Base-by-base conservation (phyloP, 331 rosid genomes). In the Ulmus americana region DNA sequence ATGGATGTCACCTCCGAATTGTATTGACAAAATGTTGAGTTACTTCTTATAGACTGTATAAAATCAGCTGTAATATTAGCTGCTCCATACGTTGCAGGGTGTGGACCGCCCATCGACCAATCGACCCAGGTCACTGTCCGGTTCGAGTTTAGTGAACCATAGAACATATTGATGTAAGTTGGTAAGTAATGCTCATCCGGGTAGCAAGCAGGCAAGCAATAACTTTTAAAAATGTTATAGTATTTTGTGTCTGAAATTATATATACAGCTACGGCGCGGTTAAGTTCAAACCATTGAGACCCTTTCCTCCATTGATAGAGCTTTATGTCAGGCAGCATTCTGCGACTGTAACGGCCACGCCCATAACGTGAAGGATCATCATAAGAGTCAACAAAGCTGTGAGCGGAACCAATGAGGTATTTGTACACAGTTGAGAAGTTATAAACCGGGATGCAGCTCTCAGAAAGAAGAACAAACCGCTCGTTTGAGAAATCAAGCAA, bases 101-200 rank as follows among this genome's bases (percentile, higher is more conserved):
- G 99, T 5, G 99, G 99, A 52, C 99, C 99, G 11, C 88, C 79
- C 67, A 74, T 15, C 0, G 99, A 87, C 97, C 95, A 94, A 58
- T 94, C 88, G 20, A 94, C 99, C 95, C 95, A 89, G 2, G 97
- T 94, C 35, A 89, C 81, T 0, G 95, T 87, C 63, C 98, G 77
- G 65, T 94, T 94, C 1, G 97, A 85, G 55, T 94, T 94, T 14
- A 68, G 83, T 2, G 85, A 61, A 46, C 87, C 95, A 55, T 85
- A 82, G 75, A 85, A 83, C 95, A 89, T 87, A 65, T 94, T 90
- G 57, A 90, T 64, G 77, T 55, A 94, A 20, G 97, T 94, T 5
- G 97, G 92, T 70, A 94, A 55, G 78, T 85, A 94, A 74, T 94
- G 97, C 52, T 94, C 97, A 54, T 94, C 99, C 0, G 99, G 99